Evolutionary conservation across 768 basidiomycete species (phyloP).

Genomic region (Trametes villosa): DNA sequence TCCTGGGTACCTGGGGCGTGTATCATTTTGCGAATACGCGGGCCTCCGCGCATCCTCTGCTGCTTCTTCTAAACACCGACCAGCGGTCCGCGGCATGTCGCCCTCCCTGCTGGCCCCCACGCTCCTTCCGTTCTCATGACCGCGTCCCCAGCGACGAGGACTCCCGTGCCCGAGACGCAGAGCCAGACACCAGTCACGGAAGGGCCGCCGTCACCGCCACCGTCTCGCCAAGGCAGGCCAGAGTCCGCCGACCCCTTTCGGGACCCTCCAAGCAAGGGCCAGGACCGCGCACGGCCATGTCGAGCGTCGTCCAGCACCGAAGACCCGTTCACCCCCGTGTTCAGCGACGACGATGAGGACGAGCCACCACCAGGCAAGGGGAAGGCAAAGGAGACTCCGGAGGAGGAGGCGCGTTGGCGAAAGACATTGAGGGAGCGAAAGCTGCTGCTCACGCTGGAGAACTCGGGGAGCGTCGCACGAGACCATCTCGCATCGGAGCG

Average conservation of each 20-base stretch:
- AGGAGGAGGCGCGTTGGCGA: neutral
- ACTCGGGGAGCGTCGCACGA: conserved; percentile 52
- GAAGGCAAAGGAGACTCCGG: neutral
- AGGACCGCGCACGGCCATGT: neutral
- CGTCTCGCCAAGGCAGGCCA: neutral
- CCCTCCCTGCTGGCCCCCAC: neutral
- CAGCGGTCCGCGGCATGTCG: neutral
- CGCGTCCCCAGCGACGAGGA: neutral
- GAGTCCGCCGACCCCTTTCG: neutral
- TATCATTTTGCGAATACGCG: conserved; percentile 17
- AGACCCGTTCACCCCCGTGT: neutral
- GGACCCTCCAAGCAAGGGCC: neutral
- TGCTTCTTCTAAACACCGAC: neutral
- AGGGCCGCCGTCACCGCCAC: conserved; percentile 4
- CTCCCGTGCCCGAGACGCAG: neutral
- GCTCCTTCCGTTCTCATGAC: neutral
- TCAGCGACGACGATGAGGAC: neutral
- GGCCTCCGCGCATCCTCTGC: conserved; percentile 4
- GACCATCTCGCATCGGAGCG: conserved; percentile 57
- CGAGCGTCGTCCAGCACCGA: neutral
- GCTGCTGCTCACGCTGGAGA: conserved; percentile 43
- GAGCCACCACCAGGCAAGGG: neutral
- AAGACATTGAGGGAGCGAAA: conserved; percentile 12
- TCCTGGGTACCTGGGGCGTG: conserved; percentile 5
- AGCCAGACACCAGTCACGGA: neutral